Percentiles rank a stretch among this genome's conserved stretches.
Evolutionary conservation across 2,329 filamentous ascomycete genomes (phyloP).

Genomic region (Hymenoscyphus scutula): DNA sequence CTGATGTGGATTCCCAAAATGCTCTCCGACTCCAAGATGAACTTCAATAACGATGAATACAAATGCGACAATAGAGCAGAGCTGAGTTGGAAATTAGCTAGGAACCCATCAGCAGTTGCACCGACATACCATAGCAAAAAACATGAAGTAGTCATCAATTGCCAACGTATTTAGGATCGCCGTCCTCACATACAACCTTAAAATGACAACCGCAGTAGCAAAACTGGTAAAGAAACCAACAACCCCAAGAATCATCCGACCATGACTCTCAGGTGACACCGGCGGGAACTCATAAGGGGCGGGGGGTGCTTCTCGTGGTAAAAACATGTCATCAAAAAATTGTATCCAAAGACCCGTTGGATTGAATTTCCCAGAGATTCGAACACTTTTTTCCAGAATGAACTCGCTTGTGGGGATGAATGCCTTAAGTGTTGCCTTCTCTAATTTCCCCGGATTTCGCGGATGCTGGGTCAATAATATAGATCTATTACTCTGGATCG

Average conservation of each 20-base stretch:
- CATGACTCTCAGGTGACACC: slow-evolving; percentile 35
- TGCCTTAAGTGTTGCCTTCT: slow-evolving; percentile 9
- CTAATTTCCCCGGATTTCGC: slow-evolving; percentile 1
- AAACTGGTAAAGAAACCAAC: slow-evolving; percentile 39
- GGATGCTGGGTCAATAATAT: slow-evolving; percentile 13
- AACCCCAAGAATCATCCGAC: slow-evolving; percentile 39
- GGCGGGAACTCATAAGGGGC: slow-evolving; percentile 4
- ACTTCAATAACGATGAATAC: slow-evolving; percentile 44
- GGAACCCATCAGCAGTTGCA: not conserved
- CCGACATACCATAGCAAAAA: slow-evolving; percentile 38
- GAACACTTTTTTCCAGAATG: not conserved
- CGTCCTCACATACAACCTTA: slow-evolving; percentile 44
- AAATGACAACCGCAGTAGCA: slow-evolving; percentile 39
- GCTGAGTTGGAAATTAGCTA: slow-evolving; percentile 3
- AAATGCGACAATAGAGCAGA: slow-evolving; percentile 19
- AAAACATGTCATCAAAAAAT: slow-evolving; percentile 14
- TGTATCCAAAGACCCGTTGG: not conserved
- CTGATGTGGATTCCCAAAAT: slow-evolving; percentile 33
- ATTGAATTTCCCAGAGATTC: slow-evolving; percentile 12
- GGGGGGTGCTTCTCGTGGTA: slow-evolving; percentile 12
- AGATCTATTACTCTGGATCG: slow-evolving; percentile 16
- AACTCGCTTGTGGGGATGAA: not conserved
- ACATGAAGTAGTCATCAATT: slow-evolving; percentile 44
- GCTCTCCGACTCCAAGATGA: slow-evolving; percentile 44
- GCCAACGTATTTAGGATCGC: slow-evolving; percentile 46